Evolutionary conservation across 2,329 filamentous ascomycete genomes (phyloP), one percentile per base, ranked within the genome.

Genomic region (Bipolaris bicolor): DNA sequence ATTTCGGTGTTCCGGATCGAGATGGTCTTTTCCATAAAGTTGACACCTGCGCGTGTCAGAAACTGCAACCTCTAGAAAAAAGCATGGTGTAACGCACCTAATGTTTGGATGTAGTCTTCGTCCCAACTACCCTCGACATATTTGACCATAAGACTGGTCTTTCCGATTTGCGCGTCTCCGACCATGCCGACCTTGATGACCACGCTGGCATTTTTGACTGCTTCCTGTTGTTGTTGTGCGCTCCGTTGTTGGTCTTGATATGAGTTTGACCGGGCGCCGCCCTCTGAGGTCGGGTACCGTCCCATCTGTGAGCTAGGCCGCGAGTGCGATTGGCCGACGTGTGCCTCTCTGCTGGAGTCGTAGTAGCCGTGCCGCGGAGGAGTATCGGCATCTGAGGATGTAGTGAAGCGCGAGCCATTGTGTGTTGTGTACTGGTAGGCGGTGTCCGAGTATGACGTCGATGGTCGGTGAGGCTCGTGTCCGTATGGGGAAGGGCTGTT

Each of bases 21-120:
- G 75, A 99, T 99, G 34, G 95, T 99, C 84, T 99, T 99, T 78
- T 99, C 95, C 95, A 99, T 99, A 79, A 99, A 99, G 79, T 99
- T 99, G 79, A 99, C 95, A 66, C 95, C 87, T 89, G 67, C n/a
- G 11, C 13, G 22, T 29, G 65, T 72, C 26, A 72, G 66, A 55
- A 44, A 24, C n/a, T 40, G 48, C 40, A 29, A 24, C 24, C 2
- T 39, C 29, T 34, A 44, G 41, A 36, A 9, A 9, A 29, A 5
- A 22, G 26, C n/a, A 49, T 2, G 20, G 22, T 29, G 16, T 41
- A 34, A 65, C 82, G 61, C 78, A 89, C 87, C 95, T 43, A 99
- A 82, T 20, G 95, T 99, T 80, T 99, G 95, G 72, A 99, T 99
- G 78, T 99, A 99, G 77, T 99, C 95, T 80, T 99, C 95, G 77